Evolutionary conservation across 2,329 filamentous ascomycete species (phyloP).

Genomic region (Periglandula ipomoeae): DNA sequence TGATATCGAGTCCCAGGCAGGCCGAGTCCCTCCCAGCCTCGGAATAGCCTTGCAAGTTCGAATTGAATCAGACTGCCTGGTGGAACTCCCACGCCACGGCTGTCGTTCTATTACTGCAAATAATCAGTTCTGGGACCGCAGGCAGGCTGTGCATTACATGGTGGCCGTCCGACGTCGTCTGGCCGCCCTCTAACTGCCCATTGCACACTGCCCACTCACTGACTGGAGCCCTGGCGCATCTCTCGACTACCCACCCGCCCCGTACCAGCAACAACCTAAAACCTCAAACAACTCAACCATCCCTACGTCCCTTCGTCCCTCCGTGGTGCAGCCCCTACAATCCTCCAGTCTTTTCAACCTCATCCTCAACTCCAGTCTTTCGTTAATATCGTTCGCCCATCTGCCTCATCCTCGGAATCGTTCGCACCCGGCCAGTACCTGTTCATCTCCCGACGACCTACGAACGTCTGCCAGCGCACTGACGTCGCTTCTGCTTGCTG

Average conservation of each 20-base stretch:
- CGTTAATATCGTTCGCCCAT: not conserved
- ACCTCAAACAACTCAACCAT: not conserved
- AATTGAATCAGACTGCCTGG: not conserved
- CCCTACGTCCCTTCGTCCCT: not conserved
- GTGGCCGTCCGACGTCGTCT: not conserved
- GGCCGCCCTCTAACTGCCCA: not conserved
- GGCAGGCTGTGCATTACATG: slow-evolving; percentile 1
- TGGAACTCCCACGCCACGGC: not conserved
- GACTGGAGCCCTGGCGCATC: not conserved
- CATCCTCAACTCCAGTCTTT: slow-evolving; percentile 4
- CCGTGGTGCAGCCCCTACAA: not conserved
- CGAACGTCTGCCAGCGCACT: too few relatives aligned
- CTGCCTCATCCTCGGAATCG: not conserved
- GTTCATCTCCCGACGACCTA: too few relatives aligned
- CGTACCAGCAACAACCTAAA: not conserved
- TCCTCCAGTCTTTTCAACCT: not conserved
- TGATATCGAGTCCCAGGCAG: not conserved
- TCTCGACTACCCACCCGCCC: not conserved
- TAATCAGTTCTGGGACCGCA: not conserved
- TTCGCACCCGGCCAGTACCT: too few relatives aligned
- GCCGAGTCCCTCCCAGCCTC: too few relatives aligned
- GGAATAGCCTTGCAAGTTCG: too few relatives aligned
- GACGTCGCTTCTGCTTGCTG: not conserved
- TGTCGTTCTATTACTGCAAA: not conserved
- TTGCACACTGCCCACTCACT: not conserved